A percentile compares a stretch with the other conserved stretches of the same genome.
phyloP scores from a whole-genome alignment of 2,329 filamentous ascomycete genomes.

The Capronia epimyces region DNA sequence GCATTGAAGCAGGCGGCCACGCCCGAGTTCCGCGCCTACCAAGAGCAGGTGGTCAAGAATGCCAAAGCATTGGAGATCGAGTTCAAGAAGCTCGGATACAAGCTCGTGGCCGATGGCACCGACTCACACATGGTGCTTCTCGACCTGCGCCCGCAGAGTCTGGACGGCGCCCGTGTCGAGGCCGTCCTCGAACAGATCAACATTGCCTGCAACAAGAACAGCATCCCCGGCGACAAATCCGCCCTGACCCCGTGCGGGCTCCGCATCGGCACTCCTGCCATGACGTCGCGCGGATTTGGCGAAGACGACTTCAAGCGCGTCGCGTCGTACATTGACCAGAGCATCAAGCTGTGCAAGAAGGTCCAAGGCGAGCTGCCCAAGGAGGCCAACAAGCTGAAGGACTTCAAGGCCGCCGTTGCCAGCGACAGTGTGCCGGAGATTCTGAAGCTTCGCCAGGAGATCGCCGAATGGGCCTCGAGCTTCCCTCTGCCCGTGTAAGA shows the following conservation, averaged over 20 bases:
- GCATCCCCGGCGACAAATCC: conserved; percentile 89
- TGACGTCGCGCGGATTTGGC: conserved; percentile 92
- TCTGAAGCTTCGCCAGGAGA: conserved; percentile 79
- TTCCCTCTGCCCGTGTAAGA: conserved; percentile 82
- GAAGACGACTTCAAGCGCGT: conserved; percentile 83
- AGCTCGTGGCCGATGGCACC: conserved; percentile 88
- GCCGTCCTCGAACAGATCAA: conserved; percentile 85
- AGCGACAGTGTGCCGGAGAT: conserved; percentile 74
- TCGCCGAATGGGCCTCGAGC: conserved; percentile 74
- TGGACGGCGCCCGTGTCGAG: conserved; percentile 91
- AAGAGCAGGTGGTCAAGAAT: conserved; percentile 85
- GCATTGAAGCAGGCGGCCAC: conserved; percentile 89
- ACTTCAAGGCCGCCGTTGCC: conserved; percentile 92
- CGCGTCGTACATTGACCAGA: conserved; percentile 77
- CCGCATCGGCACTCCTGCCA: conserved; percentile 90
- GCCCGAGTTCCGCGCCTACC: conserved; percentile 89
- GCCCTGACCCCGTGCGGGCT: conserved; percentile 89
- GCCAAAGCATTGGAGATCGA: conserved; percentile 80
- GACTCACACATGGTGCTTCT: conserved; percentile 97
- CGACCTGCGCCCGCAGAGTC: conserved; percentile 77
- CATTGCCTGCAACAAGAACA: conserved; percentile 99
- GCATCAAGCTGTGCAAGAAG: conserved; percentile 77
- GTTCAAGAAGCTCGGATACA: conserved; percentile 73
- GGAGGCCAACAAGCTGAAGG: conserved; percentile 98
- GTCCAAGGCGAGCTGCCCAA: conserved; percentile 81